Evolutionary conservation across 2,329 filamentous ascomycete species (phyloP).

Genomic region (Cercospora beticola): DNA sequence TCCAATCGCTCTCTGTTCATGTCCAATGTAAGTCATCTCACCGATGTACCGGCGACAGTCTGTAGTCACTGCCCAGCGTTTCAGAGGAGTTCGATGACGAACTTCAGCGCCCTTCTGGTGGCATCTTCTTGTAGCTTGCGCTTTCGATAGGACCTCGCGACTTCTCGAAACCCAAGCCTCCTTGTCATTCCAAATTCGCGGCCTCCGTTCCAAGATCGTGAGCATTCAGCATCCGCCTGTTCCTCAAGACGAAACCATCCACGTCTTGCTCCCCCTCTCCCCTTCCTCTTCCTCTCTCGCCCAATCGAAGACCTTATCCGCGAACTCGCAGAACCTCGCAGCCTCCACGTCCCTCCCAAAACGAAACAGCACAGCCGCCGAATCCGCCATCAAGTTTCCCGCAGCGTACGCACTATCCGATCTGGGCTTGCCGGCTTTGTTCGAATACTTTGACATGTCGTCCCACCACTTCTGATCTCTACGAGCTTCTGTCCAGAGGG

Average conservation of each 20-base stretch:
- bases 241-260: not conserved
- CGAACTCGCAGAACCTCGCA: slow-evolving; percentile 17
- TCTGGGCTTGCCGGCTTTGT: not conserved
- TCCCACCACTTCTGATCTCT: slow-evolving; percentile 4
- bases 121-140: not conserved
- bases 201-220: not conserved
- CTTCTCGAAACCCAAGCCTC: not conserved
- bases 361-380: slow-evolving; percentile 16
- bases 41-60: not conserved
- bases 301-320: slow-evolving; percentile 13
- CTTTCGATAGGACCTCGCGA: not conserved
- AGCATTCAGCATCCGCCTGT: not conserved
- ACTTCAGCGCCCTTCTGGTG: not conserved
- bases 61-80: not conserved
- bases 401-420: slow-evolving; percentile 9
- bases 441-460: slow-evolving; percentile 1
- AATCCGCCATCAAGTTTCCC: slow-evolving; percentile 14
- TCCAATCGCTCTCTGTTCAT: not conserved
- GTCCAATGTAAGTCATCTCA: not conserved
- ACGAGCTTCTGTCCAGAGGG: not conserved
- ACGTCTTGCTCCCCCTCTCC: not conserved
- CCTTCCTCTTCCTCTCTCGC: slow-evolving; percentile 14
- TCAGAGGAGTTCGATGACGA: not conserved
- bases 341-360: slow-evolving; percentile 23
- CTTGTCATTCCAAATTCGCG: not conserved